Percentiles rank a stretch among this genome's conserved stretches.
Evolutionary conservation across 1,284 basidiomycete species (phyloP).

Genomic region (Lignosus rhinocerotis): DNA sequence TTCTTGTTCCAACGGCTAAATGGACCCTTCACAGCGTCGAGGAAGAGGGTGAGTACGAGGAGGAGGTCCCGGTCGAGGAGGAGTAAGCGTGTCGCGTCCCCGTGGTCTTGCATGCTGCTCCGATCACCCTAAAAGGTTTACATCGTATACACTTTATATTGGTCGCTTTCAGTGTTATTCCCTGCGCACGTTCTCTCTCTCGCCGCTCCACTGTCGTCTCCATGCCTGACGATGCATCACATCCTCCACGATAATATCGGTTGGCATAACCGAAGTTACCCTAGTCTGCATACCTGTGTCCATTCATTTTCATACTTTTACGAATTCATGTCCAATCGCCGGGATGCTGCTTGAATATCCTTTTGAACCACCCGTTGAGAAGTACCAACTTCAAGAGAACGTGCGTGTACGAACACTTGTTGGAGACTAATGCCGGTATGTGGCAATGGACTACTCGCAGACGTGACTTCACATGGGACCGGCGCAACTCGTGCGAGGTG

Average conservation of each 20-base stretch:
- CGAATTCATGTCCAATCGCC: conserved; percentile 30
- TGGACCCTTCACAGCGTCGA: conserved; percentile 53
- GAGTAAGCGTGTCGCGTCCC: conserved; percentile 39
- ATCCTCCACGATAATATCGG: conserved; percentile 22
- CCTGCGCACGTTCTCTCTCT: conserved; percentile 22
- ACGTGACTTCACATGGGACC: no score
- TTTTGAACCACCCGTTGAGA: no score
- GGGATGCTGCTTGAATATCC: conserved; percentile 5
- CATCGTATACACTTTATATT: conserved; percentile 37
- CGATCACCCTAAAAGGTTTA: conserved; percentile 32
- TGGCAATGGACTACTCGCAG: no score
- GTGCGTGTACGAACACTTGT: no score
- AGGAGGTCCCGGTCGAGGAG: conserved; percentile 62
- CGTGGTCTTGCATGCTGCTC: conserved; percentile 11
- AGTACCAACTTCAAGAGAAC: no score
- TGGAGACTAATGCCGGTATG: no score
- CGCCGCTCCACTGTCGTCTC: conserved; percentile 16
- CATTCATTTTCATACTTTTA: conserved; percentile 26
- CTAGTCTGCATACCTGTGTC: conserved; percentile 35
- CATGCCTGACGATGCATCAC: conserved; percentile 18
- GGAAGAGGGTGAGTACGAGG: conserved; percentile 83
- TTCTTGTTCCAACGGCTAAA: not conserved
- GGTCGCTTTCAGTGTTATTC: conserved; percentile 34
- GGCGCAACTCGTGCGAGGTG: no score
- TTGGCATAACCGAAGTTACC: conserved; percentile 36